These are phyloP conservation scores for Turnera subulata DNA, from an alignment of 345 rosid species.

Conservation along the genomic window DNA sequence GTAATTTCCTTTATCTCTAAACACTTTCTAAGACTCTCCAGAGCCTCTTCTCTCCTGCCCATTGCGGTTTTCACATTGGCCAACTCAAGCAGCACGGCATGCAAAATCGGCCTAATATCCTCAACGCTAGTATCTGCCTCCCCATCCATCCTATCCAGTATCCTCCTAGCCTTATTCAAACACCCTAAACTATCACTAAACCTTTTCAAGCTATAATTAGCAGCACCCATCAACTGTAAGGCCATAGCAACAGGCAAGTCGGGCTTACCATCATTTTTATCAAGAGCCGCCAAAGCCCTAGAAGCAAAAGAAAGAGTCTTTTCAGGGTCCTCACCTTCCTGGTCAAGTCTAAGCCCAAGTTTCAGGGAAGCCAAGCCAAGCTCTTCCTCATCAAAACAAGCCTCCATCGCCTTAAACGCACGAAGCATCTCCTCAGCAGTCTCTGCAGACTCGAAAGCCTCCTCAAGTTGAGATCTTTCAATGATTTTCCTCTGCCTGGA, in stretches of 20 bases:
- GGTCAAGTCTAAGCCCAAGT: constrained; percentile 82
- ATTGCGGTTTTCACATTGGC: constrained; percentile 81
- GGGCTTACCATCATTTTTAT: constrained; percentile 38
- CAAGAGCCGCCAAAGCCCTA: constrained; percentile 65
- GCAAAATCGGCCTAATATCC: constrained; percentile 63
- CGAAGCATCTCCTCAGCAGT: constrained; percentile 71
- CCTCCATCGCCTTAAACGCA: constrained; percentile 71
- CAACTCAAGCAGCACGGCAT: constrained; percentile 73
- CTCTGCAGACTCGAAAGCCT: constrained; percentile 75
- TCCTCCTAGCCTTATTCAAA: constrained; percentile 70
- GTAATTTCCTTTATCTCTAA: constrained; percentile 70
- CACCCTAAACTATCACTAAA: constrained; percentile 80
- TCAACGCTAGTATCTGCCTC: constrained; percentile 41
- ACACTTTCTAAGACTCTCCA: constrained; percentile 66
- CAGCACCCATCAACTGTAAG: constrained; percentile 76
- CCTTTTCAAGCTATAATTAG: constrained; percentile 54
- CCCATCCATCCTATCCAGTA: constrained; percentile 49
- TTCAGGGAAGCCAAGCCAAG: constrained; percentile 75
- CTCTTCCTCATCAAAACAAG: constrained; percentile 58
- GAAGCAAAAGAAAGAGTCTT: constrained; percentile 55
- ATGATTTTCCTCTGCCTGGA: constrained; percentile 50
- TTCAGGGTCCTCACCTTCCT: constrained; percentile 76
- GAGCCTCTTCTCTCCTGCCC: constrained; percentile 92
- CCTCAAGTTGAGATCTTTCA: constrained; percentile 68
- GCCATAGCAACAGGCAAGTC: constrained; percentile 65